phyloP scores from a whole-genome alignment of 108 stramenopile species.

The Pelagomonas calceolata region DNA sequence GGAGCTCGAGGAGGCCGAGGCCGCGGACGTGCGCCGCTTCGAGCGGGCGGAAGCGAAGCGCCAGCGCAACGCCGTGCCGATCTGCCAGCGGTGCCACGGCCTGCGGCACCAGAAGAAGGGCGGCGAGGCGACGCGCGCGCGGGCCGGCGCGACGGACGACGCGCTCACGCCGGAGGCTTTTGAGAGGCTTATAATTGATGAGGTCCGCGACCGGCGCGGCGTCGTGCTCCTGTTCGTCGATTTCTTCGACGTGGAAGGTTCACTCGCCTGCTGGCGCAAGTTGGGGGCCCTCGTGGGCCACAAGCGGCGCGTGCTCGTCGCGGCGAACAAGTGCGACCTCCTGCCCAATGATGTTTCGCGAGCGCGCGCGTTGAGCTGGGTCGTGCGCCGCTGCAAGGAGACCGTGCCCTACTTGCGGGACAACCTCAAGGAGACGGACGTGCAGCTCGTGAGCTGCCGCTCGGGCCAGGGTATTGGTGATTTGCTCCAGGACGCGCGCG shows the following conservation, averaged over 20 bases:
- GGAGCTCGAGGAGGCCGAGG: not conserved
- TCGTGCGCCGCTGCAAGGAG: not conserved
- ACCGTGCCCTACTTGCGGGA: not conserved
- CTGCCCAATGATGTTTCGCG: not conserved
- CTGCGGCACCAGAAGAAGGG: not conserved
- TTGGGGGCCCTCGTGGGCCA: not conserved
- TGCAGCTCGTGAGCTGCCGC: not conserved
- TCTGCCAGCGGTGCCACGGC: not conserved
- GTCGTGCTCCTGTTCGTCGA: not conserved
- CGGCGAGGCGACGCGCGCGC: not conserved
- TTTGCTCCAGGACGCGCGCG: not conserved
- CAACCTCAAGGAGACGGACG: not conserved
- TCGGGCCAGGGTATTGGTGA: not conserved
- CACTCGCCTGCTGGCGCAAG: not conserved
- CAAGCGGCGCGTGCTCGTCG: not conserved
- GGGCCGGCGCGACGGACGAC: not conserved
- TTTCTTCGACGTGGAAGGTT: not conserved
- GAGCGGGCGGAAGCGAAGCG: no score
- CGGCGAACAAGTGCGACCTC: conserved; percentile 5
- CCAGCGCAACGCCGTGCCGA: no score
- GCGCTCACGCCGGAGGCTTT: not conserved
- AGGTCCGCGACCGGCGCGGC: not conserved
- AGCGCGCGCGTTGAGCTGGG: not conserved
- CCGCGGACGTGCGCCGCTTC: no score
- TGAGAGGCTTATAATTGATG: not conserved